Conservation (phyloP, 169 alveolate species). For the Cytauxzoon felis region DNA sequence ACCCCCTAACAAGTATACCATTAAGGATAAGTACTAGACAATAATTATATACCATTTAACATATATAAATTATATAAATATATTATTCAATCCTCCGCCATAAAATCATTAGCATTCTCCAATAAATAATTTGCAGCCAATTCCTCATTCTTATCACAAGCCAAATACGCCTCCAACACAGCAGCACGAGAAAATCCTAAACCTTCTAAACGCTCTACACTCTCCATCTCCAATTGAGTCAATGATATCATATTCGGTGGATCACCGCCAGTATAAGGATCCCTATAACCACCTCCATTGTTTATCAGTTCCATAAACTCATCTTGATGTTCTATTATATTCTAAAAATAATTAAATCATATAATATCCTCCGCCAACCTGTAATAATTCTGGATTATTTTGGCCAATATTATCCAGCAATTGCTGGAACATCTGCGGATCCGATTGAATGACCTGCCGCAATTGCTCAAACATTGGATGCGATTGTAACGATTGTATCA, state of each 20-base stretch:
- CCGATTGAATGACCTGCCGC: slow-evolving; percentile 80
- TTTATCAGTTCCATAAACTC: slow-evolving; percentile 71
- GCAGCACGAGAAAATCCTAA: slow-evolving; percentile 90
- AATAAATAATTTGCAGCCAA: slow-evolving; percentile 85
- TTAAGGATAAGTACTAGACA: no score
- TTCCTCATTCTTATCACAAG: slow-evolving; percentile 94
- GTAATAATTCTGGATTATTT: slow-evolving; percentile 80
- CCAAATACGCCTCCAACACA: slow-evolving; percentile 93
- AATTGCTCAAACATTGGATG: slow-evolving; percentile 81
- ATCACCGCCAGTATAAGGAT: slow-evolving; percentile 15
- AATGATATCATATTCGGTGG: slow-evolving; percentile 64
- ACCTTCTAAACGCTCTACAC: slow-evolving; percentile 78
- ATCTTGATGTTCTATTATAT: slow-evolving; percentile 79
- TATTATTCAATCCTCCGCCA: no score
- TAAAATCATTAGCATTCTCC: slow-evolving; percentile 76
- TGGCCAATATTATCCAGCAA: slow-evolving; percentile 79
- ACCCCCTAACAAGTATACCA: no score
- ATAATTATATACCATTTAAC: no score
- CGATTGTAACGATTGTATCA: slow-evolving; percentile 62
- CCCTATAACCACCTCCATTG: slow-evolving; percentile 52
- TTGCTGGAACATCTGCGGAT: slow-evolving; percentile 84
- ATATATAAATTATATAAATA: no score
- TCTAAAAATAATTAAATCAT: slow-evolving; percentile 19
- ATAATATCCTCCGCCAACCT: slow-evolving; percentile 47
- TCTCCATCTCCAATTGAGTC: slow-evolving; percentile 88